A percentile compares a stretch with the other conserved stretches of the same genome.
phyloP scores from a whole-genome alignment of 2,329 filamentous ascomycete species.

The Exophiala calicioides region DNA sequence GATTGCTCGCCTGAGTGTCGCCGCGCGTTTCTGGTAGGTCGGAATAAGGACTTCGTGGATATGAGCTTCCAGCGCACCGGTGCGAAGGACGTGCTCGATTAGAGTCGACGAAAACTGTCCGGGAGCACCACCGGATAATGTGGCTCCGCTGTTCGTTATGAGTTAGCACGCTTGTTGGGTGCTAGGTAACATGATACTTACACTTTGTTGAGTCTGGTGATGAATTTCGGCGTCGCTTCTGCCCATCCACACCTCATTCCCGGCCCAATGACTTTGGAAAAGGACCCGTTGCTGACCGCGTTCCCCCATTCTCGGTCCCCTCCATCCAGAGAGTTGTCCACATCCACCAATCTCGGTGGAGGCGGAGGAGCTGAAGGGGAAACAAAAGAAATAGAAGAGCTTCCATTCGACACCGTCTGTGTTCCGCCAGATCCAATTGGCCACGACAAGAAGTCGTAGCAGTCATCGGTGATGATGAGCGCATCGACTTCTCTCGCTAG shows the following conservation, averaged over 20 bases:
- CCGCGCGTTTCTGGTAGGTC: slow-evolving; percentile 55
- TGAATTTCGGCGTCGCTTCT: slow-evolving; percentile 54
- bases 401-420: slow-evolving; percentile 60
- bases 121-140: slow-evolving; percentile 59
- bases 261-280: slow-evolving; percentile 75
- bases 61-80: slow-evolving; percentile 53
- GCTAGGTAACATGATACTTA: slow-evolving; percentile 7
- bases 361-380: slow-evolving; percentile 49
- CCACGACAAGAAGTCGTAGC: slow-evolving; percentile 64
- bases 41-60: slow-evolving; percentile 57
- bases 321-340: slow-evolving; percentile 33
- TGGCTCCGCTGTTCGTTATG: slow-evolving; percentile 54
- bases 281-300: slow-evolving; percentile 73
- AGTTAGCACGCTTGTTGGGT: background rate
- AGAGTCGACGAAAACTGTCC: slow-evolving; percentile 60
- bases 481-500: slow-evolving; percentile 76
- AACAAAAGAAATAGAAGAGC: slow-evolving; percentile 46
- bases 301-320: slow-evolving; percentile 66
- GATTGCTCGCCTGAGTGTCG: slow-evolving; percentile 60
- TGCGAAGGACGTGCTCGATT: slow-evolving; percentile 55
- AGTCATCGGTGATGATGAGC: slow-evolving; percentile 82
- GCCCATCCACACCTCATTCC: slow-evolving; percentile 77
- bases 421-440: slow-evolving; percentile 63
- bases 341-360: slow-evolving; percentile 14
- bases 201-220: slow-evolving; percentile 7